These are phyloP conservation scores for Penicillium sumatraense DNA, from an alignment of 2,329 filamentous ascomycete species.

Conservation along the genomic window DNA sequence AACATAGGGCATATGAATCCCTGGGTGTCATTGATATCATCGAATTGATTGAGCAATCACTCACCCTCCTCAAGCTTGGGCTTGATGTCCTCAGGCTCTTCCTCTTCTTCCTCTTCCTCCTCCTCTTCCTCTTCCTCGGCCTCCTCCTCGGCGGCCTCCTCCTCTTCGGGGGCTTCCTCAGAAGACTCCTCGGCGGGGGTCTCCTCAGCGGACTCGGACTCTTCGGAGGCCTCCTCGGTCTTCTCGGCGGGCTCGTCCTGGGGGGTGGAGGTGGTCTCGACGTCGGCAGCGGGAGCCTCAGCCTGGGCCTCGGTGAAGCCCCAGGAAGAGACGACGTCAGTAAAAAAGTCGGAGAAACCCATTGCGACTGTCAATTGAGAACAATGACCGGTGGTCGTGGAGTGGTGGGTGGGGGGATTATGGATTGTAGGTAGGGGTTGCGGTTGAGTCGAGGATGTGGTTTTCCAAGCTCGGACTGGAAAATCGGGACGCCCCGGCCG, in stretches of 20 bases:
- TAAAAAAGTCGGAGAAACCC: conserved; percentile 68
- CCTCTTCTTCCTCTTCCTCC: conserved; percentile 83
- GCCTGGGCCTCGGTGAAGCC: conserved; percentile 63
- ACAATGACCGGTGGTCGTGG: conserved; percentile 31
- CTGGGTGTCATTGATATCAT: neutral
- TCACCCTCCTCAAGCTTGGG: conserved; percentile 89
- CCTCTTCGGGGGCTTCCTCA: conserved; percentile 56
- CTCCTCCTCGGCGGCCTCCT: conserved; percentile 63
- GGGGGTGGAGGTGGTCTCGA: conserved; percentile 55
- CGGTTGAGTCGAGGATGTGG: conserved; percentile 38
- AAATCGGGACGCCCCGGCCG: conserved; percentile 48
- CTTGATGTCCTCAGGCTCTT: conserved; percentile 84
- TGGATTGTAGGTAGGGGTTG: conserved; percentile 34
- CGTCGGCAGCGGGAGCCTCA: conserved; percentile 61
- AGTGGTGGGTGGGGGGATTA: conserved; percentile 21
- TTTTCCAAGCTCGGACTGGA: conserved; percentile 44
- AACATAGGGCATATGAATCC: neutral
- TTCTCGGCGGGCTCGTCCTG: conserved; percentile 48
- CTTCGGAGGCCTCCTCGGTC: conserved; percentile 34
- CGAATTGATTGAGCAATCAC: conserved; percentile 44
- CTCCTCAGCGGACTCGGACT: conserved; percentile 40
- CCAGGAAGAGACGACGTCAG: conserved; percentile 68
- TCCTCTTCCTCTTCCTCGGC: conserved; percentile 77
- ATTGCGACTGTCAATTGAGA: conserved; percentile 52
- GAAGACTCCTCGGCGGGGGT: conserved; percentile 50